Evolutionary conservation across 495 filamentous ascomycete species (phyloP), one percentile per base, ranked within the genome.

Genomic region (Hyaloscypha bicolor): DNA sequence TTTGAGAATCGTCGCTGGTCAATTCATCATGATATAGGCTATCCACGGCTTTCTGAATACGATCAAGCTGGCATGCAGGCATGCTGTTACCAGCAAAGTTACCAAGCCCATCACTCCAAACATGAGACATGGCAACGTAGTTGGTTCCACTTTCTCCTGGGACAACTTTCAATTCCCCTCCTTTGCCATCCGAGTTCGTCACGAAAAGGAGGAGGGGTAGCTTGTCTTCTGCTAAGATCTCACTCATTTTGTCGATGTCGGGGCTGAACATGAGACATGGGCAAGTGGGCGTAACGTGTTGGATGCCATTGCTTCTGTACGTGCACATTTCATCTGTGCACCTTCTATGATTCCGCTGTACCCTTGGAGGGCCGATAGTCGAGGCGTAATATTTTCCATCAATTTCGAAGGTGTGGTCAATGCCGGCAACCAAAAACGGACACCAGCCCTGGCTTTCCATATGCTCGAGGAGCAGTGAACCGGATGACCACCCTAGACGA

Each of bases 61-160:
- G 21, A 16, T 8, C 9, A 9, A 56, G 53, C 16, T 56, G 53
- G 22, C 53, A 56, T 30, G 11, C 30, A 29, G 21, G 53, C 53
- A 56, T 56, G 16, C 22, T 29, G 30, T 56, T 56, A 6, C 30
- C 30, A 5, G 22, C 53, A 29, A 32, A 32, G 53, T 56, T 56
- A 2, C 53, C 53, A 25, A 56, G 30, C 6, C 53, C 53, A 56
- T 56, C 53, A 25, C 9, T 56, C 53, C 53, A 56, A 6, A 56
- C 53, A 32, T 56, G 53, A 29, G 53, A 56, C 30, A 56, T 29
- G 21, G 53, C 53, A 25, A 56, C 53, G 25, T 56, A 56, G 1
- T 16, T 56, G 11, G 53, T 11, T 25, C 22, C 53, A 6, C 25
- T 14, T 32, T 56, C 53, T 29, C 30, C 30, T 9, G 9, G 6